These are phyloP conservation scores for Adansonia rubrostipa DNA, from an alignment of 441 rosid genomes.

Conservation along the genomic window DNA sequence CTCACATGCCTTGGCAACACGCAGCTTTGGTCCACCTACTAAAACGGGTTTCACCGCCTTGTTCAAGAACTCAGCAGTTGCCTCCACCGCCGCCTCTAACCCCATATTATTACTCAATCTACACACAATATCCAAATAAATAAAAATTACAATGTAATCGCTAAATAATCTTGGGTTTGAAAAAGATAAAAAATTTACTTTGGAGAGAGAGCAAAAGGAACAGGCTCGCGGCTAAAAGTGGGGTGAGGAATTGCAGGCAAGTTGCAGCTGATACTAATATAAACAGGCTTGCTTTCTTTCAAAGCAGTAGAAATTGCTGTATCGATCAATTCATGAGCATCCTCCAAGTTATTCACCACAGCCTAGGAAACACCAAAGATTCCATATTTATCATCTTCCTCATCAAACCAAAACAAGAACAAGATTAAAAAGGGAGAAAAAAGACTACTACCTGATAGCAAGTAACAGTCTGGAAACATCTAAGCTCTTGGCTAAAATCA, in stretches of 20 bases:
- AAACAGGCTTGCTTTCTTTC: constrained; percentile 91
- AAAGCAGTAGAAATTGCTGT: constrained; percentile 78
- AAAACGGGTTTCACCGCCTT: constrained; percentile 87
- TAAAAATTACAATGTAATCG: not conserved
- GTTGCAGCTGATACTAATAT: constrained; percentile 76
- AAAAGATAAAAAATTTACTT: constrained; percentile 31
- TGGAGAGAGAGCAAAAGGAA: constrained; percentile 69
- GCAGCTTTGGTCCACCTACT: constrained; percentile 81
- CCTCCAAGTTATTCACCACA: constrained; percentile 77
- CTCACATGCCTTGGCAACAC: constrained; percentile 61
- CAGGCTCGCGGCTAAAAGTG: constrained; percentile 73
- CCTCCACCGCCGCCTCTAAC: constrained; percentile 80
- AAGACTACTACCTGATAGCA: constrained; percentile 29
- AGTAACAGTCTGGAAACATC: constrained; percentile 35
- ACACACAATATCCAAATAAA: not conserved
- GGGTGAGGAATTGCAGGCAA: constrained; percentile 75
- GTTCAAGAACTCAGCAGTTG: constrained; percentile 76
- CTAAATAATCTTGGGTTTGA: not conserved
- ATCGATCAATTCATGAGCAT: constrained; percentile 82
- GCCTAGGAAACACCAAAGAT: constrained; percentile 44
- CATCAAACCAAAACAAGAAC: not conserved
- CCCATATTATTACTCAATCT: constrained; percentile 71
- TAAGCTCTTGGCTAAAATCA: constrained; percentile 33
- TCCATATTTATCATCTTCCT: constrained; percentile 18
- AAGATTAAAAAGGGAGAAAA: not conserved